Evolutionary conservation across 164 flowering plant genomes (phyloP), one percentile per base, ranked within the genome.

Genomic region (Tinospora cordifolia): DNA sequence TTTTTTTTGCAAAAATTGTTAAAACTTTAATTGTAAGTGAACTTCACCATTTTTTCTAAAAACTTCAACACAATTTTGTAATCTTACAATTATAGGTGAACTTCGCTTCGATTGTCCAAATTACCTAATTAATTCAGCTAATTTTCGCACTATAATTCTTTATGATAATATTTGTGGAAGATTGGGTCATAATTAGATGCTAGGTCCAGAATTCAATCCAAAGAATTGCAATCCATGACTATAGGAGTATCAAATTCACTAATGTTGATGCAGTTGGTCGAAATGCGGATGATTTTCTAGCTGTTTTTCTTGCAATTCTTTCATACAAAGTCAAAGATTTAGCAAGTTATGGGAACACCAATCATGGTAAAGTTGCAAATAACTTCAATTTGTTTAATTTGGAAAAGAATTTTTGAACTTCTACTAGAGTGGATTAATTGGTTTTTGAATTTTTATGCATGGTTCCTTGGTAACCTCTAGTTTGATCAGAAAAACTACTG

Each of bases 311-410:
- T 65, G 54, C 71, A 72, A 69, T 68, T 76, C 71, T 85, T 81
- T 86, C 90, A 88, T 84, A 92, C 90, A 96, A 96, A 90, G 90
- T 92, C 94, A 96, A 90, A 87, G 92, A 88, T 90, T 90, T 72
- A 74, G 81, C 76, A 83, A 80, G 77, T 77, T 84, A 81, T 86
- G 90, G 78, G 67, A 83, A 81, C 79, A 59, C 82, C 74, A 91
- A 87, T 71, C 92, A 90, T 68, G 90, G 86, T 72, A 72, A 87
- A 46, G 93, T 4, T 87, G 63, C 96, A 88, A 79, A 95, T 92
- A 26, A 72, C 67, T 15, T 0, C 17, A 49, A 8, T 27, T 66
- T 69, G 5, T 41, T 47, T 49, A 12, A 21, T 19, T 63, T 40
- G 60, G 6, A 68, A 11, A 17, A 22, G 47, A 9, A 8, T 66